phyloP scores from a whole-genome alignment of 2,329 filamentous ascomycete species.

The Arthrocladium fulminans region DNA sequence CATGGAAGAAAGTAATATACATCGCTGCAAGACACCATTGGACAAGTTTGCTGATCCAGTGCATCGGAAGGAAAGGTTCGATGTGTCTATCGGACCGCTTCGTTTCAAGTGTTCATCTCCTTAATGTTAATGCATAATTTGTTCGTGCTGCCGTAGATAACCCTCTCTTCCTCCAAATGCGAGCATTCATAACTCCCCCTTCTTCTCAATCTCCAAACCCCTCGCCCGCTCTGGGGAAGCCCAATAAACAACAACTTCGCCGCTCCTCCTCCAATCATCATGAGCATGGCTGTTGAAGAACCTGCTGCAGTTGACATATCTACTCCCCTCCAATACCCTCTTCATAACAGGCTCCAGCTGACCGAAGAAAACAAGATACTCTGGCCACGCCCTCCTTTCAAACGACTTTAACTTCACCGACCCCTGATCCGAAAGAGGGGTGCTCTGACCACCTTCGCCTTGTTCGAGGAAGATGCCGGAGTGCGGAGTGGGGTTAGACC shows the following conservation, averaged over 20 bases:
- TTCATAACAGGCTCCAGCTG: conserved; percentile 46
- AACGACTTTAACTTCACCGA: neutral
- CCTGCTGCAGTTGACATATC: conserved; percentile 51
- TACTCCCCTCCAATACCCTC: conserved; percentile 34
- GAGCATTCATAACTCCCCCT: no score
- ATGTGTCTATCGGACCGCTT: no score
- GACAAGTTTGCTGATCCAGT: no score
- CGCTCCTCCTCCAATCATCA: conserved; percentile 51
- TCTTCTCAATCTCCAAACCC: no score
- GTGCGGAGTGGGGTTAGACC: conserved; percentile 29
- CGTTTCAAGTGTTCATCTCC: no score
- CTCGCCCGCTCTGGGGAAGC: no score
- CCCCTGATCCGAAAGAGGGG: neutral
- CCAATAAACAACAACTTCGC: conserved; percentile 58
- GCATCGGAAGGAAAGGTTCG: no score
- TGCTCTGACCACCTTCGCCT: neutral
- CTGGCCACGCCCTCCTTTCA: conserved; percentile 33
- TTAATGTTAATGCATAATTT: no score
- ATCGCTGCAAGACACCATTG: no score
- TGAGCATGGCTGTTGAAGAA: conserved; percentile 55
- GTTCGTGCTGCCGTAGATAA: no score
- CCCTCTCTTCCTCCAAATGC: no score
- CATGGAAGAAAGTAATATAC: no score
- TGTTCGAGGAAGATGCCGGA: conserved; percentile 25
- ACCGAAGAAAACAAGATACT: conserved; percentile 47